phyloP scores from a whole-genome alignment of 2,329 filamentous ascomycete species.

The Cercospora sojina region DNA sequence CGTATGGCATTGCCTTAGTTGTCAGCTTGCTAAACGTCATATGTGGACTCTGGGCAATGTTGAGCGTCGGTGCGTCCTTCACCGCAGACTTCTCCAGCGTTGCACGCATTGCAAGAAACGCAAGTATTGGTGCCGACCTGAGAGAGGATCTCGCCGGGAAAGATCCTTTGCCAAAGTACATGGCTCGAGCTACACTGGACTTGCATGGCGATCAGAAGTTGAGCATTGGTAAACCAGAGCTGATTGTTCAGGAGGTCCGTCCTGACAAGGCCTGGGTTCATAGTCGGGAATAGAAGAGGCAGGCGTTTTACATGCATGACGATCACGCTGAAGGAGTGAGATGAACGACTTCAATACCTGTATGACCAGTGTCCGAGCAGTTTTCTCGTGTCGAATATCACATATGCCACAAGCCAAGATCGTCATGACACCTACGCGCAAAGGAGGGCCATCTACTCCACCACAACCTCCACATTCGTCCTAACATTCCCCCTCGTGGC shows the following conservation, averaged over 20 bases:
- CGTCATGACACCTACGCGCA: neutral
- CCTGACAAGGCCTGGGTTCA: neutral
- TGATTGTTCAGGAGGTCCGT: neutral
- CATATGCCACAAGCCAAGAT: neutral
- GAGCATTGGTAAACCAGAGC: neutral
- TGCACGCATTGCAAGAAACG: slow-evolving; percentile 3
- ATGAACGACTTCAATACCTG: too few relatives aligned
- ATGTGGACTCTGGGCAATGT: slow-evolving; percentile 14
- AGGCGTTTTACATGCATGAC: neutral
- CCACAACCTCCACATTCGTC: slow-evolving; percentile 25
- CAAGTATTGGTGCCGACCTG: neutral
- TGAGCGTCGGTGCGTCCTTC: slow-evolving; percentile 16
- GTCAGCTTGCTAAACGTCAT: slow-evolving; percentile 15
- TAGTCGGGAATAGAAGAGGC: neutral
- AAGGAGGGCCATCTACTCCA: slow-evolving; percentile 7
- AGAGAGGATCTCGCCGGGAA: neutral
- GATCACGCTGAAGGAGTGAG: neutral
- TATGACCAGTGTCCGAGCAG: neutral
- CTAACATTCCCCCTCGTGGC: slow-evolving; percentile 40
- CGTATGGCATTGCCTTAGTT: slow-evolving; percentile 20
- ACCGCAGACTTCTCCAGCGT: slow-evolving; percentile 25
- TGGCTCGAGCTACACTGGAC: neutral
- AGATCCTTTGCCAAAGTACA: slow-evolving; percentile 8
- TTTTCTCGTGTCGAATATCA: neutral
- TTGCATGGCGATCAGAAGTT: neutral